phyloP scores from a whole-genome alignment of 495 filamentous ascomycete genomes.

The Penicillium simplicissimum region DNA sequence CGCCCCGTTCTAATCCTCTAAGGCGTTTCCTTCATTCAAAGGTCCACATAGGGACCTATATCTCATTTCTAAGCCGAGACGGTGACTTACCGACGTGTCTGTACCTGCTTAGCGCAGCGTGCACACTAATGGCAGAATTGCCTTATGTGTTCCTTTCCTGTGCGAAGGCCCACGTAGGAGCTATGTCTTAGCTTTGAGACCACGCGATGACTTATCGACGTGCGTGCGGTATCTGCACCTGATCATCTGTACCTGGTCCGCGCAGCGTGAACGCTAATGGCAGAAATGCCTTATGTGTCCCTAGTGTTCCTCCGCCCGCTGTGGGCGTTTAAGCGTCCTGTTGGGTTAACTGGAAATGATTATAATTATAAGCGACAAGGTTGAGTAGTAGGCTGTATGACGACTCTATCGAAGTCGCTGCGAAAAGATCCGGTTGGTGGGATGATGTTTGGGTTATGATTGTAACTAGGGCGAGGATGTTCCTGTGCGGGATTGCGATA shows the following conservation, averaged over 20 bases:
- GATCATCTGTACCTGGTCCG: not conserved
- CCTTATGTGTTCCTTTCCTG: not conserved
- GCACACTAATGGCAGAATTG: not conserved
- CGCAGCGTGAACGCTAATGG: not conserved
- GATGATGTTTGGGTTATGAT: not conserved
- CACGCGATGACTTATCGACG: not conserved
- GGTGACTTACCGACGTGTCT: not conserved
- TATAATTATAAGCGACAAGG: not conserved
- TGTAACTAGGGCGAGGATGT: not conserved
- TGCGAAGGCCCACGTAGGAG: not conserved
- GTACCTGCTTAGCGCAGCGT: not conserved
- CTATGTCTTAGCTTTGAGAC: not conserved
- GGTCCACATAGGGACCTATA: not conserved
- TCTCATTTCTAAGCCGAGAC: not conserved
- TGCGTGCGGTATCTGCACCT: not conserved
- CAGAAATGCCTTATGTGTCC: not conserved
- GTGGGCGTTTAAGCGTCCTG: not conserved
- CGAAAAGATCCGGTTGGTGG: not conserved
- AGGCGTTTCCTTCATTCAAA: not conserved
- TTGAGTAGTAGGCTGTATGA: not conserved
- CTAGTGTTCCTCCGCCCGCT: not conserved
- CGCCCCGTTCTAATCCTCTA: not conserved
- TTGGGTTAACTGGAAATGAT: not conserved
- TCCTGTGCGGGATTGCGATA: not conserved
- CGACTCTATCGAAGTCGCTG: not conserved